Evolutionary conservation across 768 basidiomycete species (phyloP), one percentile per base, ranked within the genome.

Genomic region (Tephrocybe sp.): DNA sequence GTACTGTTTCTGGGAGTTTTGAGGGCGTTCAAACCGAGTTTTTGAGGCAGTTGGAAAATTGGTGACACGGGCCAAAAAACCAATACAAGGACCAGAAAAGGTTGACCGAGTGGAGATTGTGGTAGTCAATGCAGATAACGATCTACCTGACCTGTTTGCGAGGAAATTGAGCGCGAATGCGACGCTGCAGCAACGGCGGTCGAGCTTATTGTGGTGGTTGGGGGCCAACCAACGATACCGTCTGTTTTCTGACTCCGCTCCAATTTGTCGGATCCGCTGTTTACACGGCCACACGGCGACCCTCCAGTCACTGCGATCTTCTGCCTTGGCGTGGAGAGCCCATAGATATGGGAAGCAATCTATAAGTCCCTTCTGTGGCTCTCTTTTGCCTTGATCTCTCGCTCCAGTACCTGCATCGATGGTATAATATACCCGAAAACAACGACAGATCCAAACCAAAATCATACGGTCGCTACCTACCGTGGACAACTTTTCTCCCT

Each of bases 291-390:
- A 44, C 48, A n/a, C n/a, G n/a, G n/a, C n/a, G n/a, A n/a, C n/a
- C n/a, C n/a, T n/a, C n/a, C n/a, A n/a, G n/a, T n/a, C n/a, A n/a
- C n/a, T n/a, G n/a, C n/a, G n/a, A n/a, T n/a, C n/a, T n/a, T n/a
- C n/a, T n/a, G n/a, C n/a, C n/a, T n/a, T n/a, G n/a, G n/a, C n/a
- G n/a, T n/a, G n/a, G n/a, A n/a, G n/a, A n/a, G n/a, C n/a, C n/a
- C n/a, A n/a, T n/a, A n/a, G n/a, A n/a, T n/a, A n/a, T n/a, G n/a
- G 2, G 80, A 87, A 44, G 76, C 83, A 0, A 70, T 84, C 13
- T 82, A 87, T 63, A 87, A 81, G 58, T 88, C 90, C 0, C 78
- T 87, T 7, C 61, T 92, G 89, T 90, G 54, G 60, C 84, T 76
- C 7, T 3, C 31, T 32, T 16, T 12, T 12, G 36, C 31, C 20